Percentiles rank a stretch among this genome's conserved stretches.
These are phyloP conservation scores for Bidens hawaiensis DNA, from an alignment of 140 eudicot species.

Conservation along the genomic window DNA sequence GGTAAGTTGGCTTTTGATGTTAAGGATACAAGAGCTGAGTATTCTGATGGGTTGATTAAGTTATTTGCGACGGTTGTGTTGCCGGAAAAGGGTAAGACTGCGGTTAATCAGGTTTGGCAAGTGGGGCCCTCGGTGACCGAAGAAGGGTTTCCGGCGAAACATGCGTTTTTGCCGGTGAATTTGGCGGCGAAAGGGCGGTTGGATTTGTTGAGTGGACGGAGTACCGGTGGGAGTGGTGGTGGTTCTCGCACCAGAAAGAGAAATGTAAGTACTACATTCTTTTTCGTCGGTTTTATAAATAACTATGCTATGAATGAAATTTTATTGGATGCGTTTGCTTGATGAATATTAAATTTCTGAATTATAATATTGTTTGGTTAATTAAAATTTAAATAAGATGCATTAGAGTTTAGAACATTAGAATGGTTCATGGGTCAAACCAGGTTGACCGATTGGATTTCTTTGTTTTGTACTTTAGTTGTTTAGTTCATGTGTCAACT, in stretches of 20 bases:
- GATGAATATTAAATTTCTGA: too few species aligned
- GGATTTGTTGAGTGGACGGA: slow-evolving; percentile 61
- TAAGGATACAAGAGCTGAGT: slow-evolving; percentile 42
- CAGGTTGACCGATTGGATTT: not conserved
- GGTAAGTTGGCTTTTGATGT: slow-evolving; percentile 42
- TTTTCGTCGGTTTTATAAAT: too few species aligned
- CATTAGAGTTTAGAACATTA: not conserved
- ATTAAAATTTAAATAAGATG: not conserved
- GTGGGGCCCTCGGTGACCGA: slow-evolving; percentile 54
- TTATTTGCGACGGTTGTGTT: slow-evolving; percentile 56
- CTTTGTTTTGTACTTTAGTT: slow-evolving; percentile 8
- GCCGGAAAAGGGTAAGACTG: slow-evolving; percentile 40
- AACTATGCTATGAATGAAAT: too few species aligned
- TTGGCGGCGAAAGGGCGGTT: slow-evolving; percentile 58
- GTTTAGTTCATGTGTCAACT: slow-evolving; percentile 13
- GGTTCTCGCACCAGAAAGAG: slow-evolving; percentile 38
- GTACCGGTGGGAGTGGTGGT: slow-evolving; percentile 18
- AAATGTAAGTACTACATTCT: slow-evolving; percentile 50
- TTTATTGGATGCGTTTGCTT: not conserved
- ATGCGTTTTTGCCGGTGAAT: slow-evolving; percentile 57
- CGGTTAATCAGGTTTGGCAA: slow-evolving; percentile 79
- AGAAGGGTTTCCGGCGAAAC: slow-evolving; percentile 60
- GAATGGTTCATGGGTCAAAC: slow-evolving; percentile 9
- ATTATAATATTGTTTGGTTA: not conserved
- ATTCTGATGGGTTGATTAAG: slow-evolving; percentile 43